Percentiles rank a stretch among this genome's conserved stretches.
phyloP scores from a whole-genome alignment of 1,284 basidiomycete genomes.

The Microbotryomycetes sp. region DNA sequence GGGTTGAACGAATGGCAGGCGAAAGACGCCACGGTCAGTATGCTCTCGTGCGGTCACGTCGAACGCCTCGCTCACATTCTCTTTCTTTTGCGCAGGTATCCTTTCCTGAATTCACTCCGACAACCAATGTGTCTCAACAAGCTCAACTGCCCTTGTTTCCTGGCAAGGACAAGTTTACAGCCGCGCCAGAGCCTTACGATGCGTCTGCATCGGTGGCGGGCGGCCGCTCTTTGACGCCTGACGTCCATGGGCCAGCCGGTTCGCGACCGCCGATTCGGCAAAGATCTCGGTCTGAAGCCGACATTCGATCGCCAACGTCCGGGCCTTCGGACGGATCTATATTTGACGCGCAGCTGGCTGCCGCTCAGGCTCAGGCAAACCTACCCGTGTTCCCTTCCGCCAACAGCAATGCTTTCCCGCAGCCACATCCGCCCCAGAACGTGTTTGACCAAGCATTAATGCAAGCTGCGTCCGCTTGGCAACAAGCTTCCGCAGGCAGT shows the following conservation, averaged over 20 bases:
- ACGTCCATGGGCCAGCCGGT: background rate
- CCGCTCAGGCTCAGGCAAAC: background rate
- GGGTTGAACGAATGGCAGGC: slow-evolving; percentile 14
- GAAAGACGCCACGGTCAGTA: background rate
- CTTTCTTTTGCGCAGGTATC: background rate
- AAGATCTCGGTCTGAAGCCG: background rate
- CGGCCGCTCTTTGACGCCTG: background rate
- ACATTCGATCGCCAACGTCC: background rate
- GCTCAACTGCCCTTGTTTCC: background rate
- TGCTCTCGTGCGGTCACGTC: no score
- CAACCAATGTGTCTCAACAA: background rate
- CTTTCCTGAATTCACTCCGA: background rate
- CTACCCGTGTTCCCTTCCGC: background rate
- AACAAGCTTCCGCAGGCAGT: background rate
- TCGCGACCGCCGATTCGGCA: background rate
- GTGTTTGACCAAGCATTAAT: background rate
- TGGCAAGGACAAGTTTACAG: background rate
- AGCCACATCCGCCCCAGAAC: background rate
- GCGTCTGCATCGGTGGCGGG: background rate
- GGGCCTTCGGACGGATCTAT: background rate
- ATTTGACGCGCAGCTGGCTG: background rate
- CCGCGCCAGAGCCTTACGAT: background rate
- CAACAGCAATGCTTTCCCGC: background rate
- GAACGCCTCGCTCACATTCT: background rate
- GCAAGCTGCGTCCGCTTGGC: background rate